Conservation (phyloP, 179 eudicot species). For the Spinacia oleracea region DNA sequence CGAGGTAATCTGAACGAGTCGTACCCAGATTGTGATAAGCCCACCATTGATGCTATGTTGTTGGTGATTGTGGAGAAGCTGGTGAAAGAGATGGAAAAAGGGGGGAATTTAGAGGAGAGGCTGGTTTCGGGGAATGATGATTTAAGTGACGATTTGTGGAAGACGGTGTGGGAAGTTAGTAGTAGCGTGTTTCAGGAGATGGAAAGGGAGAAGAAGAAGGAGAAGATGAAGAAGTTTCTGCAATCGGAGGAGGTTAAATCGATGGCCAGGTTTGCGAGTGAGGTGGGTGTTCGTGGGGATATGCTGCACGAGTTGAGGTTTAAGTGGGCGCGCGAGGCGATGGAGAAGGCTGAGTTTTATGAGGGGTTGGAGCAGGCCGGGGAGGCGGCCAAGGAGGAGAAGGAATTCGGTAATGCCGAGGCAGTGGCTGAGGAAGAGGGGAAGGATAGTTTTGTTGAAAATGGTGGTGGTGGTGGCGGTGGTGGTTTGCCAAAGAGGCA, state of each 20-base stretch:
- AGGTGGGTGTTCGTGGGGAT: slow-evolving; percentile 85
- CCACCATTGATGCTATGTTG: slow-evolving; percentile 68
- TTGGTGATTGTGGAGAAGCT: slow-evolving; percentile 66
- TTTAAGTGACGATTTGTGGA: slow-evolving; percentile 79
- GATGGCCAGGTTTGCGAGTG: slow-evolving; percentile 79
- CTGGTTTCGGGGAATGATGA: slow-evolving; percentile 27
- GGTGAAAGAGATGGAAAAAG: slow-evolving; percentile 62
- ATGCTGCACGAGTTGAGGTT: slow-evolving; percentile 85
- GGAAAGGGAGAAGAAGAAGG: slow-evolving; percentile 80
- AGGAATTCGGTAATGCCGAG: neutral
- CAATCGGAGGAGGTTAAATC: slow-evolving; percentile 78
- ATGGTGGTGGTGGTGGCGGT: slow-evolving; percentile 20
- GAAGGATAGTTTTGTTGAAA: slow-evolving; percentile 17
- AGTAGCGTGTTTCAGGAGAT: slow-evolving; percentile 62
- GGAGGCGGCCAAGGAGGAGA: slow-evolving; percentile 34
- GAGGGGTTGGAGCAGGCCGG: slow-evolving; percentile 42
- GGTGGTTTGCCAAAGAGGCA: slow-evolving; percentile 76
- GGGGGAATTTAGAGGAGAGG: slow-evolving; percentile 47
- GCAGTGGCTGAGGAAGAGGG: slow-evolving; percentile 14
- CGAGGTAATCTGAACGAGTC: slow-evolving; percentile 62
- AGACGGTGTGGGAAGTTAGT: slow-evolving; percentile 75
- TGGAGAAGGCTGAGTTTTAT: slow-evolving; percentile 81
- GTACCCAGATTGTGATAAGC: slow-evolving; percentile 50
- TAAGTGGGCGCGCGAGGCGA: slow-evolving; percentile 88
- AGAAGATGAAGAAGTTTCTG: slow-evolving; percentile 63